Evolutionary conservation across 1,139 yeast species (phyloP), one percentile per base, ranked within the genome.

Genomic region (Blastobotrys malaysiensis): DNA sequence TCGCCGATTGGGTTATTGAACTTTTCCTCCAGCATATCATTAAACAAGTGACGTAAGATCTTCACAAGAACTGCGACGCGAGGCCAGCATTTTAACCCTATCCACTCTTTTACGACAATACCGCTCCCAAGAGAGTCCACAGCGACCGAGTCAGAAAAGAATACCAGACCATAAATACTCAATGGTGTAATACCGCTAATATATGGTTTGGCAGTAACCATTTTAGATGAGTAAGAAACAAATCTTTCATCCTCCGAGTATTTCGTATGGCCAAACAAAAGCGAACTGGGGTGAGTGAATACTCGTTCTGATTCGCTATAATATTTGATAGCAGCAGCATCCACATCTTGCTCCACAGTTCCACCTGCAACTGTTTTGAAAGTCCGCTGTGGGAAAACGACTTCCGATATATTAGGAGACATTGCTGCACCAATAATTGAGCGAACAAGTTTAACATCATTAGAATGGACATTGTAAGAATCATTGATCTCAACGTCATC

Each of bases 81-180:
- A 60, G 96, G 88, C 97, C 98, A 90, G 2, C 96, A 88, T 60
- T 88, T 76, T 39, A 93, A 75, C 7, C 96, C 90, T 31, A 87
- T 70, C 97, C 97, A 87, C 50, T 79, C 77, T 64, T 87, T 96
- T 55, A 90, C 63, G 7, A 71, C 61, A 6, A 75, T 63, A 22
- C 77, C 78, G 4, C 68, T 60, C 0, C 77, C 77, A 11, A 71
- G 70, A 44, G 88, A 70, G 63, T 91, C 96, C 63, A 88, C 90
- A 24, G 77, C 71, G 14, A 93, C 78, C 0, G 79, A 78, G 3
- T 95, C 93, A 5, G 96, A 96, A 69, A 93, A 88, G 48, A 93
- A 73, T 19, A 90, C 68, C 3, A 88, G 77, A 0, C 95, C 83
- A 27, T 86, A 71, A 0, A 88, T 80, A 3, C 84, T 78, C 0